phyloP scores from a whole-genome alignment of 78 protist species.

The Mantamonas sphyraenae region DNA sequence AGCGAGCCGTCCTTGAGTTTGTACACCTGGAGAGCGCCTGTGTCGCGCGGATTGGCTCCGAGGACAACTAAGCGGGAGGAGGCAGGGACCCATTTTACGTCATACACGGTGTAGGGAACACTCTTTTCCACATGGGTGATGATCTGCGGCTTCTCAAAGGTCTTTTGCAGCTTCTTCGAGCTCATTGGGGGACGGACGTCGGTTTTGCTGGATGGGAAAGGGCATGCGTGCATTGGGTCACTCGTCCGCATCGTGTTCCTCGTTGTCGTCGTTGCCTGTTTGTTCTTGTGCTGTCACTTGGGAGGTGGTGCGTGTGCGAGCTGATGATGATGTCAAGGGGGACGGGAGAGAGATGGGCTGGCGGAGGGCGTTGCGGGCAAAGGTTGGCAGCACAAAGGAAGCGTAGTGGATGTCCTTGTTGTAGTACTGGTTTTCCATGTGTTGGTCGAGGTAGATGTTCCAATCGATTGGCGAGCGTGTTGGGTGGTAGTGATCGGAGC shows the following conservation, averaged over 20 bases:
- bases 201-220: not conserved
- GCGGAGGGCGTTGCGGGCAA: not conserved
- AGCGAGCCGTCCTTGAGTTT: slow-evolving; percentile 18
- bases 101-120: slow-evolving; percentile 39
- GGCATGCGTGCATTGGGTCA: not conserved
- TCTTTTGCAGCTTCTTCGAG: not conserved
- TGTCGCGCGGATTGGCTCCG: slow-evolving; percentile 35
- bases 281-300: not conserved
- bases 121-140: slow-evolving; percentile 45
- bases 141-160: slow-evolving; percentile 30
- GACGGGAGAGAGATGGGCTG: not conserved
- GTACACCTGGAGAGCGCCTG: slow-evolving; percentile 51
- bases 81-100: slow-evolving; percentile 41
- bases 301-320: not conserved
- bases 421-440: slow-evolving; percentile 7
- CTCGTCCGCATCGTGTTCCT: no score
- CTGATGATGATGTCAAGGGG: not conserved
- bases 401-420: slow-evolving; percentile 22
- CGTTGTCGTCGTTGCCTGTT: no score
- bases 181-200: not conserved
- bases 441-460: not conserved
- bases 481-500: slow-evolving; percentile 13
- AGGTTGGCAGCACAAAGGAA: no score
- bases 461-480: not conserved
- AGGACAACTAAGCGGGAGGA: slow-evolving; percentile 41